Percentiles rank a stretch among this genome's conserved stretches.
These are phyloP conservation scores for Trifolium subterraneum DNA, from an alignment of 306 rosid genomes.

Conservation along the genomic window DNA sequence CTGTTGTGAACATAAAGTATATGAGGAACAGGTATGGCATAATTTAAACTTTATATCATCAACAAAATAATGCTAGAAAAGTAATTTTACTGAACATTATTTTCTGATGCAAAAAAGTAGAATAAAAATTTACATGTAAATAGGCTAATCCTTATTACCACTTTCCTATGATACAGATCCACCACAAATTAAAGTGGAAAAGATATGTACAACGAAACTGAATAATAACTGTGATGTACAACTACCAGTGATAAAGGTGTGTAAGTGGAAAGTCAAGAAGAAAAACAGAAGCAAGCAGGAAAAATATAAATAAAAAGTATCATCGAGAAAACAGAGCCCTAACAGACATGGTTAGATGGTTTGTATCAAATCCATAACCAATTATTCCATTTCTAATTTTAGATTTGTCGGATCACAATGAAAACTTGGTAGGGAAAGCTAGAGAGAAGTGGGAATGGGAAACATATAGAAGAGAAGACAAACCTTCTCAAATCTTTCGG, in stretches of 20 bases:
- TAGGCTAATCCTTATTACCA: constrained; percentile 9
- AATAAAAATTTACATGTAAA: constrained; percentile 5
- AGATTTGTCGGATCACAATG: not conserved
- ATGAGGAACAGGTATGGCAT: not conserved
- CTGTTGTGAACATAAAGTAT: constrained; percentile 52
- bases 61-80: not conserved
- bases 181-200: not conserved
- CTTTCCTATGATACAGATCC: not conserved
- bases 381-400: not conserved
- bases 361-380: constrained; percentile 3
- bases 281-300: not conserved
- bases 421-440: constrained; percentile 3
- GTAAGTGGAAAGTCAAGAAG: not conserved
- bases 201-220: not conserved
- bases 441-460: not conserved
- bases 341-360: not conserved
- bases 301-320: not conserved
- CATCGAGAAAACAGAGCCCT: not conserved
- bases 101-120: not conserved
- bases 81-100: constrained; percentile 3
- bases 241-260: not conserved
- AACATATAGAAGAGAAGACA: constrained; percentile 14
- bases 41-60: not conserved
- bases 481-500: constrained; percentile 97
- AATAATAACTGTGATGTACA: not conserved